phyloP scores from a whole-genome alignment of 495 filamentous ascomycete genomes.

The Neurospora sp. region DNA sequence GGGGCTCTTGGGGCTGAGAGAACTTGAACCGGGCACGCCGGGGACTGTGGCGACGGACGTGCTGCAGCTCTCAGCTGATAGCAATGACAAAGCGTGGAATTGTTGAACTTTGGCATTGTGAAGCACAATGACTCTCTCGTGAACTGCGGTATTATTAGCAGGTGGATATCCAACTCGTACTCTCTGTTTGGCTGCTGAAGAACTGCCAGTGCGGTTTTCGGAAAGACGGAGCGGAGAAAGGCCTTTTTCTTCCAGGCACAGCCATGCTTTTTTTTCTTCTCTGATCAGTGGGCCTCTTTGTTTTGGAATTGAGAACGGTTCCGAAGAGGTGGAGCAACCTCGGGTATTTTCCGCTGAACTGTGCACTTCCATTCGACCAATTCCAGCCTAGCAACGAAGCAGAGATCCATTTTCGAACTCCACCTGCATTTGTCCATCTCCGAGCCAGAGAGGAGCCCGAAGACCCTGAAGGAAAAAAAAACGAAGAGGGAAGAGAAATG shows the following conservation, averaged over 20 bases:
- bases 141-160: neutral
- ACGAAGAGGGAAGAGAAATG: neutral
- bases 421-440: neutral
- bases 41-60: neutral
- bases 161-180: neutral
- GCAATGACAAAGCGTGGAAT: neutral
- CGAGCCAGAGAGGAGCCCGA: neutral
- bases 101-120: neutral
- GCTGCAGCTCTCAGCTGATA: neutral
- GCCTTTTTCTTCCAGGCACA: neutral
- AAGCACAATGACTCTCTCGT: neutral
- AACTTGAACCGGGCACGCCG: neutral
- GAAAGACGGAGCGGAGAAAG: neutral
- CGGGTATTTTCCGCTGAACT: neutral
- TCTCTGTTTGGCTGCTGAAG: neutral
- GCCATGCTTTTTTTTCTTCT: neutral
- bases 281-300: neutral
- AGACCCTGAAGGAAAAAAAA: neutral
- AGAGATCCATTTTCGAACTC: neutral
- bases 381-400: neutral
- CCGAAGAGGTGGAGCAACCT: neutral
- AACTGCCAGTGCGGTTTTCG: neutral
- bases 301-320: neutral
- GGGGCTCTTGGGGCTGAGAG: neutral
- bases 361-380: neutral